Evolutionary conservation across 1,284 basidiomycete species (phyloP).

Genomic region (Vanrija humicola): DNA sequence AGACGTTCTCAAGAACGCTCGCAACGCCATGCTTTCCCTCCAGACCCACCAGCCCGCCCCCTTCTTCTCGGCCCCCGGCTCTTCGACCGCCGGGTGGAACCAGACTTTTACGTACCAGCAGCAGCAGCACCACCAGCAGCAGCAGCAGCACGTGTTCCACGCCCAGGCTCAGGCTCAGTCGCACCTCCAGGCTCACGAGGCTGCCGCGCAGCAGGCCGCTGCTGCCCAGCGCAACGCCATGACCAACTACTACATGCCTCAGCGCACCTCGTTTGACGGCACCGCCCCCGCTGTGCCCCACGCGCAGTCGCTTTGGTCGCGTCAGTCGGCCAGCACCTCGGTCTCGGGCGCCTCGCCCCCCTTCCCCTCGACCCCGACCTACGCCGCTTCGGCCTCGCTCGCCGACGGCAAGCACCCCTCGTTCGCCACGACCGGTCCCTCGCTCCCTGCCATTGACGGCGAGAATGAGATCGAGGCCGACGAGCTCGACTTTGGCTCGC

Average conservation of each 20-base stretch:
- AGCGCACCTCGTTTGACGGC: neutral
- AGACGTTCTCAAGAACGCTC: constrained; percentile 11
- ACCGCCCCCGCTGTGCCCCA: constrained; percentile 1
- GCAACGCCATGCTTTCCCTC: constrained; percentile 30
- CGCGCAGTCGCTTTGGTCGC: constrained; percentile 15
- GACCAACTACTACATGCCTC: constrained; percentile 24
- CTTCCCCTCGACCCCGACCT: constrained; percentile 30
- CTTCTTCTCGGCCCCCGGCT: constrained; percentile 5
- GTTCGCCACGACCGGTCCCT: constrained; percentile 1
- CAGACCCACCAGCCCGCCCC: constrained; percentile 18
- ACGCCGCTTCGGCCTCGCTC: constrained; percentile 4
- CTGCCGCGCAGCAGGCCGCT: constrained; percentile 28
- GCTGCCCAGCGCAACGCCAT: constrained; percentile 19
- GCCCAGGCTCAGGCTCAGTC: constrained; percentile 35
- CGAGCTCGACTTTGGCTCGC: constrained; percentile 10
- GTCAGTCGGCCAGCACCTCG: constrained; percentile 17
- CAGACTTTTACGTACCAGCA: constrained; percentile 22
- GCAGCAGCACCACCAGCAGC: constrained; percentile 21
- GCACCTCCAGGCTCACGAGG: constrained; percentile 34
- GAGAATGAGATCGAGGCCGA: constrained; percentile 8
- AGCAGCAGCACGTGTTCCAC: constrained; percentile 7
- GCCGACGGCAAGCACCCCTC: neutral
- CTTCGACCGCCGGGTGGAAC: constrained; percentile 7
- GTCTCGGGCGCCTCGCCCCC: constrained; percentile 23
- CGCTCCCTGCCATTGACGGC: constrained; percentile 8